Percentiles rank a stretch among this genome's conserved stretches.
Conservation (phyloP, 768 basidiomycete genomes). For the Pleurotus djamor region DNA sequence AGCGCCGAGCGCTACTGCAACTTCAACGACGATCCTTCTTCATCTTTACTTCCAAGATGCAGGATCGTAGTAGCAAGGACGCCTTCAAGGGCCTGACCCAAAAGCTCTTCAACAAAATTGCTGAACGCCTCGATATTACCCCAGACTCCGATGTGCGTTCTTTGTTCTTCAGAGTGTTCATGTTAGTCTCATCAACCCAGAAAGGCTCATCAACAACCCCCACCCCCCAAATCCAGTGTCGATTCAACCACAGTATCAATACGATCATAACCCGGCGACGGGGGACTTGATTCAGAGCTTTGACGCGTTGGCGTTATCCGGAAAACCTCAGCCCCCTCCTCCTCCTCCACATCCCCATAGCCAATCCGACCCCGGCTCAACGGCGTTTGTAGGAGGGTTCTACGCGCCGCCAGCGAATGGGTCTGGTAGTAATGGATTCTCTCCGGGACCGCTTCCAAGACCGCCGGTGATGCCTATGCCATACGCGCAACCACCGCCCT, state of each 20-base stretch:
- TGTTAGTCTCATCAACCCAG: not conserved
- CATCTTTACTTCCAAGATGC: not conserved
- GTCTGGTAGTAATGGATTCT: conserved; percentile 3
- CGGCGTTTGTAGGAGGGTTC: not conserved
- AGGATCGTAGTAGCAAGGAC: not conserved
- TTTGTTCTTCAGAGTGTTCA: not conserved
- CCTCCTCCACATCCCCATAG: not conserved
- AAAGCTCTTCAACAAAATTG: not conserved
- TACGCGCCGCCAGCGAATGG: not conserved
- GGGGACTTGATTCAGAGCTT: conserved; percentile 26
- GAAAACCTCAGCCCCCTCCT: conserved; percentile 4
- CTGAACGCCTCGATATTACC: not conserved
- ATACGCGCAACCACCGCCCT: conserved; percentile 2
- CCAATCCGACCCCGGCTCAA: not conserved
- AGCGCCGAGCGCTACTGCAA: too few species aligned
- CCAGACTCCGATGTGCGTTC: not conserved
- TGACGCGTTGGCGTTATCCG: conserved; percentile 26
- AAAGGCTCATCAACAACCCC: not conserved
- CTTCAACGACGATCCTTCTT: too few species aligned
- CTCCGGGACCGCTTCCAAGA: conserved; percentile 10
- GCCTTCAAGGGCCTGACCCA: conserved; percentile 1
- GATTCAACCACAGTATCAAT: conserved; percentile 7
- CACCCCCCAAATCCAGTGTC: not conserved
- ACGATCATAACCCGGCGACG: conserved; percentile 11
- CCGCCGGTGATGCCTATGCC: conserved; percentile 19